Evolutionary conservation across 768 basidiomycete genomes (phyloP).

Genomic region (Gelatoporia subvermispora): DNA sequence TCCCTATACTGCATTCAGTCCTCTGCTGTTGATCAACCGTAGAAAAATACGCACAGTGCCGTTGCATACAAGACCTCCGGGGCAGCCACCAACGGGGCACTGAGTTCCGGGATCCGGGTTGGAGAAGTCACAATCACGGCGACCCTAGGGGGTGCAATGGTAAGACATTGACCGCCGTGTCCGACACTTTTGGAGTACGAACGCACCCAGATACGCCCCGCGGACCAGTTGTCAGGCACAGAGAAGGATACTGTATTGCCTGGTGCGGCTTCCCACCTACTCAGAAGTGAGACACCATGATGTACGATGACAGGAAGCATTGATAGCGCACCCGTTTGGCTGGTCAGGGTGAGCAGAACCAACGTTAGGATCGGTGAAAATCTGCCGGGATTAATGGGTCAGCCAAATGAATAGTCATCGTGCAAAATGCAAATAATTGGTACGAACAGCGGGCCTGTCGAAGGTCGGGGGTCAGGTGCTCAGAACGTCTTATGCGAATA

Average conservation of each 20-base stretch:
- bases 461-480: no score
- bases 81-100: slow-evolving; percentile 66
- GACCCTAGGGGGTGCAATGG: slow-evolving; percentile 7
- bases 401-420: no score
- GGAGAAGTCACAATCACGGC: slow-evolving; percentile 51
- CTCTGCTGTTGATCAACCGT: slow-evolving; percentile 26
- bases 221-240: slow-evolving; percentile 61
- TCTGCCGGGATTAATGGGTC: no score
- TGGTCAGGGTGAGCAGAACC: no score
- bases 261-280: slow-evolving; percentile 33
- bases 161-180: not conserved
- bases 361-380: no score
- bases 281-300: no score
- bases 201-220: slow-evolving; percentile 60
- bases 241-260: slow-evolving; percentile 38
- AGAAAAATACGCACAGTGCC: slow-evolving; percentile 43
- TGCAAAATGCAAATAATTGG: no score
- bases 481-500: no score
- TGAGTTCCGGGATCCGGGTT: slow-evolving; percentile 40
- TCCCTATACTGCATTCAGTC: not conserved
- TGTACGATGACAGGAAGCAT: no score
- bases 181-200: not conserved
- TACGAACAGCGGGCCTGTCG: no score
- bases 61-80: slow-evolving; percentile 61
- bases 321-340: no score